Evolutionary conservation across 495 filamentous ascomycete species (phyloP).

Genomic region (Aspergillus baeticus): DNA sequence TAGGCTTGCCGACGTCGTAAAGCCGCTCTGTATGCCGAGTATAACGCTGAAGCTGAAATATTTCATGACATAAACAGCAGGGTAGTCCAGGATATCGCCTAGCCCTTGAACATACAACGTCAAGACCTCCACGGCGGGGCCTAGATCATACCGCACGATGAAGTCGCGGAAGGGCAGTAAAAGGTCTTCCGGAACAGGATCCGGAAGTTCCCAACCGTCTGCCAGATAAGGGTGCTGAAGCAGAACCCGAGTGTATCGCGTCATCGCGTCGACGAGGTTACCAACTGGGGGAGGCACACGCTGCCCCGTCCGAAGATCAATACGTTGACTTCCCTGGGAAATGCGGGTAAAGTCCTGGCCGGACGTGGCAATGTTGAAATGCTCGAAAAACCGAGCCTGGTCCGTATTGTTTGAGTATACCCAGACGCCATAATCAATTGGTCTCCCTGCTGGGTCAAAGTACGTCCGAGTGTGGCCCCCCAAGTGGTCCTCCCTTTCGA

Average conservation of each 20-base stretch:
- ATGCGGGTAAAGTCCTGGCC: conserved; percentile 15
- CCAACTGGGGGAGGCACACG: conserved; percentile 14
- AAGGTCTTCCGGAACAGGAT: conserved; percentile 50
- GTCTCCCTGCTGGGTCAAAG: conserved; percentile 31
- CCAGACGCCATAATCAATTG: conserved; percentile 44
- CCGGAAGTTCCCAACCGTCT: conserved; percentile 37
- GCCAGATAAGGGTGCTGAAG: conserved; percentile 42
- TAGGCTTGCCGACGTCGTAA: neutral
- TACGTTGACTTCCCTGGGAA: conserved; percentile 25
- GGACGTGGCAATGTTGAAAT: conserved; percentile 27
- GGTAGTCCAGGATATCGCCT: conserved; percentile 30
- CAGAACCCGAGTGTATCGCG: conserved; percentile 23
- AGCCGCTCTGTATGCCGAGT: neutral
- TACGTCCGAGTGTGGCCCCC: conserved; percentile 47
- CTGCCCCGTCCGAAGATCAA: conserved; percentile 28
- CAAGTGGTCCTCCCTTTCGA: conserved; percentile 39
- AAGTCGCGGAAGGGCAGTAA: conserved; percentile 46
- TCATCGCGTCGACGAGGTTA: neutral
- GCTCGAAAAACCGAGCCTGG: conserved; percentile 30
- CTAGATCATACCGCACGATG: conserved; percentile 37
- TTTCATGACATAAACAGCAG: conserved; percentile 20
- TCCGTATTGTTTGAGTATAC: conserved; percentile 33
- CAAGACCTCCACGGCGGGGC: conserved; percentile 12
- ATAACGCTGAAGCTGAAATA: neutral
- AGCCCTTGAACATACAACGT: conserved; percentile 24